Percentiles rank a stretch among this genome's conserved stretches.
phyloP scores from a whole-genome alignment of 768 basidiomycete species.

The Pisolithus albus region DNA sequence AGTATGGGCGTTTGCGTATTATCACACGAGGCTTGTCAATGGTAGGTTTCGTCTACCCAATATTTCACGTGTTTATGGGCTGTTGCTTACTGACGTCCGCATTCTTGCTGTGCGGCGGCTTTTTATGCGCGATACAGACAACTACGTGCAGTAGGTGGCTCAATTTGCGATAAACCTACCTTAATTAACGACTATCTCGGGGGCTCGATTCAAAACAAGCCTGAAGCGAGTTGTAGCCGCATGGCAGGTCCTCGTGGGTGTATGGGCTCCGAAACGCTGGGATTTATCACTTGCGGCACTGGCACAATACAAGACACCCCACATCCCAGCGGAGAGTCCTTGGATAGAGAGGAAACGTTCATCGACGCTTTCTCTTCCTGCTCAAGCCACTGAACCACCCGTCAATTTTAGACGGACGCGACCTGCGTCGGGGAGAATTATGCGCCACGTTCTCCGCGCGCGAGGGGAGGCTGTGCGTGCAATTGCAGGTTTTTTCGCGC shows the following conservation, averaged over 20 bases:
- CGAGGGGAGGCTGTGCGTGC: conserved; percentile 78
- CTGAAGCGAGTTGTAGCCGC: conserved; percentile 83
- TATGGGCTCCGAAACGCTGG: conserved; percentile 84
- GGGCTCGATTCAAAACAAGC: conserved; percentile 33
- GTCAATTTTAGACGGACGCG: conserved; percentile 28
- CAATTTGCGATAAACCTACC: background rate
- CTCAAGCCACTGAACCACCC: conserved; percentile 33
- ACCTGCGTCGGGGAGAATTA: conserved; percentile 74
- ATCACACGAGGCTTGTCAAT: conserved; percentile 83
- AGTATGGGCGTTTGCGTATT: conserved; percentile 74
- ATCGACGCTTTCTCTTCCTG: conserved; percentile 17
- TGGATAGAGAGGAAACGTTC: conserved; percentile 55
- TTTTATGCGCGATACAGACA: conserved; percentile 35
- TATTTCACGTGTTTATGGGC: conserved; percentile 11
- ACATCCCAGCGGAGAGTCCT: conserved; percentile 57
- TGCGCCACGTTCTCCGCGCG: conserved; percentile 83
- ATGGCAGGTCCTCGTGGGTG: conserved; percentile 95
- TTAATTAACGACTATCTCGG: conserved; percentile 1
- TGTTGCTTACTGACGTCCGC: conserved; percentile 8
- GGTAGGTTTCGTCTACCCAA: conserved; percentile 41
- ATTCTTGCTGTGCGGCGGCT: background rate
- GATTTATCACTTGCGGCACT: conserved; percentile 74
- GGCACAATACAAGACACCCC: conserved; percentile 63
- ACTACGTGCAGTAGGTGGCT: conserved; percentile 65
- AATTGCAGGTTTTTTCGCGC: conserved; percentile 64